Evolutionary conservation across 257 asterid species (phyloP).

Genomic region (Solanum sejunctum): DNA sequence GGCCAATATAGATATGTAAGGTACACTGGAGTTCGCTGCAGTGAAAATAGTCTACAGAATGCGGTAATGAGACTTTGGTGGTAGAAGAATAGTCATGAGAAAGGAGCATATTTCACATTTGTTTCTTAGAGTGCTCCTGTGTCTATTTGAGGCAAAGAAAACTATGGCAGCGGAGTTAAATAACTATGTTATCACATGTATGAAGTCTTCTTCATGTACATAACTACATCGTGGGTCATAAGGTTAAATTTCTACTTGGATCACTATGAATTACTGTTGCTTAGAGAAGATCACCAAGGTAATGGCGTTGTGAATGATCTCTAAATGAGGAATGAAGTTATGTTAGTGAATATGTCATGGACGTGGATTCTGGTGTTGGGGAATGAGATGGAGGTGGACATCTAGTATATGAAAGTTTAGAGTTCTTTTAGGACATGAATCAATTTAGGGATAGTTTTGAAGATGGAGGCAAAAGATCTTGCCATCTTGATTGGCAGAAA

Average conservation of each 20-base stretch:
- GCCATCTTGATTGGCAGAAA: not conserved
- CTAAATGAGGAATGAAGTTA: not conserved
- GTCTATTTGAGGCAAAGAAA: not conserved
- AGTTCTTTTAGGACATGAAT: not conserved
- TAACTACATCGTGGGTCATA: not conserved
- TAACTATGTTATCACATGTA: not conserved
- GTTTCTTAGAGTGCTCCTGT: not conserved
- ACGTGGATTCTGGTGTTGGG: not conserved
- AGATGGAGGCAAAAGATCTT: not conserved
- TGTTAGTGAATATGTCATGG: not conserved
- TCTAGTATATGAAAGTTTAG: not conserved
- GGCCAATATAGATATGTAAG: not conserved
- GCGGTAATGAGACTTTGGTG: not conserved
- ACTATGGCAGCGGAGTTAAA: not conserved
- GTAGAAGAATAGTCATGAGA: not conserved
- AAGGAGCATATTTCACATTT: not conserved
- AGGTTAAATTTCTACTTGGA: not conserved
- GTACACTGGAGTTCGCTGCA: not conserved
- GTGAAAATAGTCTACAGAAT: not conserved
- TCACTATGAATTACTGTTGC: not conserved
- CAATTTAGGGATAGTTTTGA: not conserved
- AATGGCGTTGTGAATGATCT: not conserved
- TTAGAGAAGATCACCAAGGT: not conserved
- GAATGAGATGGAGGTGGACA: not conserved
- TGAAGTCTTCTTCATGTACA: not conserved